Evolutionary conservation across 306 rosid species (phyloP).

Genomic region (Gastrolobium bilobum): DNA sequence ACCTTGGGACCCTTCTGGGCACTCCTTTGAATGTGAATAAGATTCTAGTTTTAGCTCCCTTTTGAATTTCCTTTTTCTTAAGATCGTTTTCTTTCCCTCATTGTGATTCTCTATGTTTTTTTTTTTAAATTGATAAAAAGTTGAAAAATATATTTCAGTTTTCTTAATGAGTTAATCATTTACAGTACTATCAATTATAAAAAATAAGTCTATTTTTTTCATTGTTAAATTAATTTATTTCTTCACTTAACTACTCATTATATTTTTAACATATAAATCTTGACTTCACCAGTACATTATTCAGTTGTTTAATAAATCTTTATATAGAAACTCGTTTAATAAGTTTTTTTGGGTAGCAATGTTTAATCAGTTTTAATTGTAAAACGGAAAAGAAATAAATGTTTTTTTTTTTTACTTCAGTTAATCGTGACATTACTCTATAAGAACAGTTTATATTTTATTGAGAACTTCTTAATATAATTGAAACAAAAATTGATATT

Average conservation of each 20-base stretch:
- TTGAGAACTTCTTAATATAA: background rate
- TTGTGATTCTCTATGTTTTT: background rate
- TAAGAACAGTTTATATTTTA: background rate
- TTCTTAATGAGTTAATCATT: background rate
- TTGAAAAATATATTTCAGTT: background rate
- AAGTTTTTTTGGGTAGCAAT: no score
- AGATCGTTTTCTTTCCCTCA: slow-evolving; percentile 5
- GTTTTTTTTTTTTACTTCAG: background rate
- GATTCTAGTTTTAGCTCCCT: slow-evolving; percentile 50
- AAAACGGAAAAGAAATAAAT: background rate
- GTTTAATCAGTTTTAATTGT: background rate
- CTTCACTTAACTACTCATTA: background rate
- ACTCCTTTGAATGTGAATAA: slow-evolving; percentile 44
- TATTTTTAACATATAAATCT: background rate
- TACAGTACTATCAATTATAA: background rate
- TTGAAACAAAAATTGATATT: no score
- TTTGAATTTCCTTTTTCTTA: slow-evolving; percentile 8
- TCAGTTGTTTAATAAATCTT: background rate
- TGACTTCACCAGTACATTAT: background rate
- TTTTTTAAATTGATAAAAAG: slow-evolving; percentile 1
- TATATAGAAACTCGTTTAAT: background rate
- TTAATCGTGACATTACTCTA: background rate
- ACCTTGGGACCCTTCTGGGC: slow-evolving; percentile 47
- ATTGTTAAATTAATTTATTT: background rate
- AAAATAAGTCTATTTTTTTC: background rate